Evolutionary conservation across 2,329 filamentous ascomycete species (phyloP).

Genomic region (Xylariaceae sp.): DNA sequence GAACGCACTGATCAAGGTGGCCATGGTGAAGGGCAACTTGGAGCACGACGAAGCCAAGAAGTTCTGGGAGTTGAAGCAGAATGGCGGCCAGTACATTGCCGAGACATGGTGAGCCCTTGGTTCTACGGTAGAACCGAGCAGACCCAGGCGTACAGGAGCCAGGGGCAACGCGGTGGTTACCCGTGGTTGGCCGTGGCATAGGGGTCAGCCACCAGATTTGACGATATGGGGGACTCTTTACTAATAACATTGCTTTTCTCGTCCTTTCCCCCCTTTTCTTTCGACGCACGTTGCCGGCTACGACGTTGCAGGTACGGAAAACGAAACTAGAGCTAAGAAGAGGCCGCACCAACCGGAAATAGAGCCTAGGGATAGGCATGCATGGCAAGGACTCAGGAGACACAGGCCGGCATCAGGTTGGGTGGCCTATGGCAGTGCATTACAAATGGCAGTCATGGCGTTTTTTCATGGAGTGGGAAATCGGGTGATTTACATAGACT

Average conservation of each 20-base stretch:
- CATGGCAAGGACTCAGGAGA: background rate
- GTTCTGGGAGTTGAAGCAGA: conserved; percentile 90
- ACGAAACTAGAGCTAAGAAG: background rate
- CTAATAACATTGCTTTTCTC: background rate
- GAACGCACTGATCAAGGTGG: conserved; percentile 77
- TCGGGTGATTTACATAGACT: background rate
- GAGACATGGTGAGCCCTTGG: conserved; percentile 55
- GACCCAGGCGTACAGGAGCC: background rate
- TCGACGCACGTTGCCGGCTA: background rate
- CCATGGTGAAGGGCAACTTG: conserved; percentile 87
- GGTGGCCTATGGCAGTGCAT: background rate
- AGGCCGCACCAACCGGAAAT: background rate
- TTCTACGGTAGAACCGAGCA: background rate
- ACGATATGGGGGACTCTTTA: background rate
- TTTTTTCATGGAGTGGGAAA: background rate
- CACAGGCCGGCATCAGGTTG: background rate
- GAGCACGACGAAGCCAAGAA: conserved; percentile 73
- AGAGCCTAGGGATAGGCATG: background rate
- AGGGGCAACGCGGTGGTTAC: background rate
- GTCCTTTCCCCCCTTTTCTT: background rate
- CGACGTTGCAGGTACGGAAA: background rate
- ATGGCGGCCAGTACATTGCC: conserved; percentile 91
- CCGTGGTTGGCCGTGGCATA: background rate
- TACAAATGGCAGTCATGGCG: background rate
- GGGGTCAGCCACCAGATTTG: background rate